Conservation (phyloP, 345 rosid genomes). For the Gossypioides kirkii region DNA sequence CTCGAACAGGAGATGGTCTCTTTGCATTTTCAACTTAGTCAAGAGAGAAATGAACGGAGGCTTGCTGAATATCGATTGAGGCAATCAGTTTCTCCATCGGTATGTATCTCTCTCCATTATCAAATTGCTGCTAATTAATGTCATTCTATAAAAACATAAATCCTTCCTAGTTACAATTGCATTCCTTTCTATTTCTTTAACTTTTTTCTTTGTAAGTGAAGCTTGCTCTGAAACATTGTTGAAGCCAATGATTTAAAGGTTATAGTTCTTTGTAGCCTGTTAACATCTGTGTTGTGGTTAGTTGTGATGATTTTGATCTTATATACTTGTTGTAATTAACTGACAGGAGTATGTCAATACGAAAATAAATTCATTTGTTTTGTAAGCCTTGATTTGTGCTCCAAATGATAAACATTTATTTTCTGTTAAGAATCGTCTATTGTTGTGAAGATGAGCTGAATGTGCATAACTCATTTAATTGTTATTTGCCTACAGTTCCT, state of each 20-base stretch:
- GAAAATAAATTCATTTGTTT: neutral
- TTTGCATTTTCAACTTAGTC: slow-evolving; percentile 87
- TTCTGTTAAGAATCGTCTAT: neutral
- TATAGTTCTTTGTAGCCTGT: neutral
- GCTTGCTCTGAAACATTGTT: neutral
- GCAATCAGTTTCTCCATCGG: slow-evolving; percentile 49
- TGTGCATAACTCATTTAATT: neutral
- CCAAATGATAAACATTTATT: neutral
- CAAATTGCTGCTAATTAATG: slow-evolving; percentile 23
- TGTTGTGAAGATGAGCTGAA: neutral
- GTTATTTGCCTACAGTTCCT: neutral
- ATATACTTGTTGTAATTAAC: neutral
- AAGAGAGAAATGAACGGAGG: slow-evolving; percentile 81
- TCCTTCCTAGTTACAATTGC: neutral
- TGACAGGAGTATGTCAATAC: neutral
- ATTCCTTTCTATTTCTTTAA: neutral
- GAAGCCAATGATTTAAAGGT: neutral
- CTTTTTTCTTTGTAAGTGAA: neutral
- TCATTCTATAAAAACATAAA: slow-evolving; percentile 7
- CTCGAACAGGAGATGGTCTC: slow-evolving; percentile 81
- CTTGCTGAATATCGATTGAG: slow-evolving; percentile 72
- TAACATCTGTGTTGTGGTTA: neutral
- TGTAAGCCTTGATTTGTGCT: neutral
- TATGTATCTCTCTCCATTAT: slow-evolving; percentile 29
- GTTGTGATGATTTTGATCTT: neutral